phyloP scores from a whole-genome alignment of 2,329 filamentous ascomycete genomes.

The Escovopsis weberi region DNA sequence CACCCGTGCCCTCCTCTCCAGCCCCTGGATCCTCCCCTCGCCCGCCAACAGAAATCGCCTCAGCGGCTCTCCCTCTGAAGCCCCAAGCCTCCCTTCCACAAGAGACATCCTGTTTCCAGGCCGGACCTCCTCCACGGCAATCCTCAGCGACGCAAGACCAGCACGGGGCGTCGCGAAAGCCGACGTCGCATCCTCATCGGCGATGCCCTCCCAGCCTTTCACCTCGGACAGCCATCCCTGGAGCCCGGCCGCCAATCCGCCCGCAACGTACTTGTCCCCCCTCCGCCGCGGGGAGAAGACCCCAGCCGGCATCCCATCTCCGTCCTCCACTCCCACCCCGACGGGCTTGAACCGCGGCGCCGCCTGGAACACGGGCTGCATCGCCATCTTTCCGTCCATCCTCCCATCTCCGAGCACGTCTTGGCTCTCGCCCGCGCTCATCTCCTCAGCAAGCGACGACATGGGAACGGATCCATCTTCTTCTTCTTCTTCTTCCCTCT shows the following conservation, averaged over 20 bases:
- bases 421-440: neutral
- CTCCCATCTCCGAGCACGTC: neutral
- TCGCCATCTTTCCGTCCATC: slow-evolving; percentile 5
- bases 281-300: slow-evolving; percentile 23
- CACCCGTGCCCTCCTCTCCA: slow-evolving; percentile 17
- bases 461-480: slow-evolving; percentile 1
- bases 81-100: slow-evolving; percentile 8
- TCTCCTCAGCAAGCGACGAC: neutral
- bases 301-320: slow-evolving; percentile 10
- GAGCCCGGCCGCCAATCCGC: slow-evolving; percentile 24
- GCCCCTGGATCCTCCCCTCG: slow-evolving; percentile 21
- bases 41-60: slow-evolving; percentile 22
- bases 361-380: slow-evolving; percentile 23
- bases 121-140: slow-evolving; percentile 18
- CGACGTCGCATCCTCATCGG: neutral
- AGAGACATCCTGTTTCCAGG: slow-evolving; percentile 22
- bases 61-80: neutral
- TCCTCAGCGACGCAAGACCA: slow-evolving; percentile 8
- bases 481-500: slow-evolving; percentile 1
- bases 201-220: slow-evolving; percentile 18
- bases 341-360: slow-evolving; percentile 25
- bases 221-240: slow-evolving; percentile 28
- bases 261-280: slow-evolving; percentile 20
- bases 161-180: neutral
- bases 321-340: slow-evolving; percentile 10